A percentile compares a stretch with the other conserved stretches of the same genome.
Evolutionary conservation across 495 filamentous ascomycete species (phyloP).

Genomic region (Penicillium desertorum): DNA sequence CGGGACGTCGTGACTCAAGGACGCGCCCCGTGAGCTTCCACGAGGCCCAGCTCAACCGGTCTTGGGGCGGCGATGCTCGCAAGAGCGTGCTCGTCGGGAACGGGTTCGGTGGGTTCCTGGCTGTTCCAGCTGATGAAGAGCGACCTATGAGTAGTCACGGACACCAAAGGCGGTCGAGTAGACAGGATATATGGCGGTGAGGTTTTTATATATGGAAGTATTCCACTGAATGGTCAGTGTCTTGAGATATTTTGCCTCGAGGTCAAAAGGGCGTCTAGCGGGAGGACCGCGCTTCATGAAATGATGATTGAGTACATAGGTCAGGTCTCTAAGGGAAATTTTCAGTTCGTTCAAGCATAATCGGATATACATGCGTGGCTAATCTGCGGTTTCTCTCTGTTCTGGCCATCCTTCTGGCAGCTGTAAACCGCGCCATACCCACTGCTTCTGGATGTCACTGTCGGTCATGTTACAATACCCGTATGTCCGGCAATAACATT

Average conservation of each 20-base stretch:
- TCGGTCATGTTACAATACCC: slow-evolving; percentile 32
- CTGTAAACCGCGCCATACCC: slow-evolving; percentile 26
- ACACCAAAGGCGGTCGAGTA: slow-evolving; percentile 35
- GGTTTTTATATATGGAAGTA: not conserved
- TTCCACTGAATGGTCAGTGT: not conserved
- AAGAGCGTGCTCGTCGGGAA: slow-evolving; percentile 68
- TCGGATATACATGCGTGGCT: not conserved
- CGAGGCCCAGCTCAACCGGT: slow-evolving; percentile 52
- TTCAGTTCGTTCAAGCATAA: slow-evolving; percentile 5
- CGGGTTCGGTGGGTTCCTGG: slow-evolving; percentile 77
- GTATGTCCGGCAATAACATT: slow-evolving; percentile 47
- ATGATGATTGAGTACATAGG: slow-evolving; percentile 8
- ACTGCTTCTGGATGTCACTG: slow-evolving; percentile 20
- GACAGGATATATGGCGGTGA: slow-evolving; percentile 47
- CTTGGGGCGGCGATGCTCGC: slow-evolving; percentile 61
- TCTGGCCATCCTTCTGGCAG: slow-evolving; percentile 26
- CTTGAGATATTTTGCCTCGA: not conserved
- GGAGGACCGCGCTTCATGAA: slow-evolving; percentile 10
- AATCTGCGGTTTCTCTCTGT: not conserved
- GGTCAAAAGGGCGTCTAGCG: not conserved
- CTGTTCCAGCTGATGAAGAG: slow-evolving; percentile 63
- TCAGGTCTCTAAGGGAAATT: not conserved
- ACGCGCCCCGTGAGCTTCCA: slow-evolving; percentile 58
- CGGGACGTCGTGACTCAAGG: slow-evolving; percentile 34
- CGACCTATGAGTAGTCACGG: slow-evolving; percentile 41